Base-by-base conservation (phyloP, 2,329 filamentous ascomycete genomes). In the Exophiala sp. region DNA sequence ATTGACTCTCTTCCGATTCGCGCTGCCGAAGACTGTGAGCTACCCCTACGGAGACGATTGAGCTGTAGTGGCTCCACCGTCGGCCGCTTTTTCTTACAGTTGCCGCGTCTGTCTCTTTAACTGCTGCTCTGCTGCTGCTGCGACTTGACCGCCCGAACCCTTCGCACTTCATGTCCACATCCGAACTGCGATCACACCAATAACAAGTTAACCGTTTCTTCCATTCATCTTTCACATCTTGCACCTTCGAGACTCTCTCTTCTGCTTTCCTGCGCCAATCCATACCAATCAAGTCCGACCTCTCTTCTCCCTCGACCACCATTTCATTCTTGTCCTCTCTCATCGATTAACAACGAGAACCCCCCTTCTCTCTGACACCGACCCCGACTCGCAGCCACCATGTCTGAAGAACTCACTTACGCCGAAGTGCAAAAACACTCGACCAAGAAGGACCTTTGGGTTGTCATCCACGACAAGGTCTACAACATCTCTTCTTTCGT, bases 401-500 rank as follows among this genome's bases (percentile, higher is more conserved):
- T 79, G 75, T 73, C 75, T 59, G 69, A 71, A 65, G 69, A 77
- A 65, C 80, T 83, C 74, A 93, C 86, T 64, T 87, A 82, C 73
- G 76, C 84, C 65, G 87, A 95, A 71, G 81, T 95, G 72, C 78
- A 85, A 57, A 81, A 82, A 73, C 88, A 95, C 80, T 87, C 85
- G 75, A 83, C 80, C 72, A 96, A 96, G 83, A 95, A 77, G 79
- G 89, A 97, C 70, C 76, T 95, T 59, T 95, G 79, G 75, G 69
- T 96, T 65, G 85, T 96, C 58, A 82, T 98, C 64, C 88, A 97
- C 75, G 90, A 95, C 73, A 95, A 95, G 78, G 83, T 98, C 75
- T 98, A 97, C 81, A 81, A 97, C 71, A 72, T 77, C 68, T 80
- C 82, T 65, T 85, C 83, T 71, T 98, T 98, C 72, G 77, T 97